Evolutionary conservation across 768 basidiomycete genomes (phyloP).

Genomic region (Rubroboletus pulcherrimus): DNA sequence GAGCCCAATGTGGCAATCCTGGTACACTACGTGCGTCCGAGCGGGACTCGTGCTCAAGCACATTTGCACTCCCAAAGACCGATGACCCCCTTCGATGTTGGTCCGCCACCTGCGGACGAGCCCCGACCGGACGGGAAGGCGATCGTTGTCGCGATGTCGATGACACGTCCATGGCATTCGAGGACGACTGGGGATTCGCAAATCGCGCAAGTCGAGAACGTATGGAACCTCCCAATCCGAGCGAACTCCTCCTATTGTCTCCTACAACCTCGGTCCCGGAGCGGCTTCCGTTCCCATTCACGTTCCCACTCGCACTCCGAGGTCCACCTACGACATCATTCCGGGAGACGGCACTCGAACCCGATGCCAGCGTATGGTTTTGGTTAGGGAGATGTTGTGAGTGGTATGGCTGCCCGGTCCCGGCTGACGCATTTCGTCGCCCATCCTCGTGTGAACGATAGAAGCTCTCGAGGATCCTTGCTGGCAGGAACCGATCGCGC

Average conservation of each 20-base stretch:
- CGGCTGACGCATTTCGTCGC: slow-evolving; percentile 15
- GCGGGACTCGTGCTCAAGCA: slow-evolving; percentile 13
- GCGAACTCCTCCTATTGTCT: slow-evolving; percentile 18
- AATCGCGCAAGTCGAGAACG: slow-evolving; percentile 28
- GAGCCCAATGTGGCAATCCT: slow-evolving; percentile 9
- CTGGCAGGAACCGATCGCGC: slow-evolving; percentile 23
- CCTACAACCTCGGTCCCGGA: slow-evolving; percentile 4
- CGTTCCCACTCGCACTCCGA: slow-evolving; percentile 1
- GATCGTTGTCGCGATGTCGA: slow-evolving; percentile 21
- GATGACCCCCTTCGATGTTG: slow-evolving; percentile 9
- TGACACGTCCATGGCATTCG: slow-evolving; percentile 2
- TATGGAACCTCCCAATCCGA: slow-evolving; percentile 23
- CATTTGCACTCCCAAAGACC: not conserved
- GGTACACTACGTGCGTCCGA: slow-evolving; percentile 1
- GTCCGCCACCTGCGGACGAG: slow-evolving; percentile 22
- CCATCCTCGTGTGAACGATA: slow-evolving; percentile 23
- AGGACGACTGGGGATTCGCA: slow-evolving; percentile 16
- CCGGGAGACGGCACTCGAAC: not conserved
- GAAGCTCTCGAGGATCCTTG: slow-evolving; percentile 20
- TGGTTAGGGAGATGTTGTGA: slow-evolving; percentile 1
- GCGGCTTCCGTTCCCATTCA: slow-evolving; percentile 9
- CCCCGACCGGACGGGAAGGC: slow-evolving; percentile 23
- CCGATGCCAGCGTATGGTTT: not conserved
- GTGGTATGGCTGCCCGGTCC: slow-evolving; percentile 11
- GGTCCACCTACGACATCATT: slow-evolving; percentile 2